Evolutionary conservation across 2,329 filamentous ascomycete genomes (phyloP), one percentile per base, ranked within the genome.

Genomic region (Didymella keratinophila): DNA sequence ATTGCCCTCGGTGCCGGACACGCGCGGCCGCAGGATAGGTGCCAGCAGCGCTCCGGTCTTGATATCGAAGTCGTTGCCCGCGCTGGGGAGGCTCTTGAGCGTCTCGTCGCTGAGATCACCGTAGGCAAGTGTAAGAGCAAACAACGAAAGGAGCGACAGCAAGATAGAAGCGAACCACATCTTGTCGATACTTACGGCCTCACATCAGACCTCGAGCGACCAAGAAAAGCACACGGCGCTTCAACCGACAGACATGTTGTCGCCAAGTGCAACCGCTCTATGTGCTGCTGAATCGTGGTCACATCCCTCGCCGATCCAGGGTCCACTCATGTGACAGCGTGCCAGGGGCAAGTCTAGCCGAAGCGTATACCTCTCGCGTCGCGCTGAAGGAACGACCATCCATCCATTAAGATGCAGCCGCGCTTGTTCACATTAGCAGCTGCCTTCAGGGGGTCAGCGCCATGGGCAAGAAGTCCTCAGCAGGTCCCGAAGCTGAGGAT

Each of bases 21-120:
- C 93, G 60, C 95, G 89, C 2, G 94, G 89, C 39, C 89, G 87
- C 52, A 99, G 82, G 67, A 99, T 95, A 0, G 94, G 95, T 4
- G 94, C 86, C 37, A 99, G 85, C 20, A 99, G 83, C 8, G 86
- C 82, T 64, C 93, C 93, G 21, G 82, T 84, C 61, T 90, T 80
- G 67, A 96, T 93, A 76, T 97, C 87, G 74, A 98, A 96, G 77
- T 93, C 91, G 56, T 76, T 67, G 61, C 87, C 88, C 1, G 88
- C 88, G 21, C 84, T 84, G 5, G 92, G 91, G 12, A 99, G 84
- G 53, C 80, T 81, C 63, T 83, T 84, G 54, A 99, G 84, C 16
- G 90, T 88, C 43, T 87, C 84, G 78, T 97, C 90, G 55, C 91
- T 91, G 60, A 98, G 82, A 48, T 81, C 70, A 28, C 80, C 79